Evolutionary conservation across 495 filamentous ascomycete species (phyloP).

Genomic region (Trichoderma orchidacearum): DNA sequence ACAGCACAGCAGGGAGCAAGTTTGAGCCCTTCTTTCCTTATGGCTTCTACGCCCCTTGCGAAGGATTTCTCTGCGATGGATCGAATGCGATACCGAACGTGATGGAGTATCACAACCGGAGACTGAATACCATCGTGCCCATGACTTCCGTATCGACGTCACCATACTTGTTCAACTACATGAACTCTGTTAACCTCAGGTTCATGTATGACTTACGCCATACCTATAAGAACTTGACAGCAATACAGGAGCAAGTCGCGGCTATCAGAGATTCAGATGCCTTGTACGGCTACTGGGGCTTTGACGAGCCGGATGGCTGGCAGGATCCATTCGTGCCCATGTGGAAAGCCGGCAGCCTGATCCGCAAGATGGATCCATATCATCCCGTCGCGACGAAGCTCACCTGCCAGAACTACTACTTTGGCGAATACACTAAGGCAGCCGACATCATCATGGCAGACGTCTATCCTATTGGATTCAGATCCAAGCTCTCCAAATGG

Average conservation of each 20-base stretch:
- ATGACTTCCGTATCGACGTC: conserved; percentile 24
- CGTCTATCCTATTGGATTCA: conserved; percentile 51
- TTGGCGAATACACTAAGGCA: conserved; percentile 41
- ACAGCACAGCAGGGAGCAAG: conserved; percentile 14
- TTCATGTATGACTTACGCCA: conserved; percentile 54
- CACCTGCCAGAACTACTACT: conserved; percentile 62
- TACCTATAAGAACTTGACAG: conserved; percentile 42
- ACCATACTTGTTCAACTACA: conserved; percentile 34
- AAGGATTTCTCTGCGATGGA: conserved; percentile 35
- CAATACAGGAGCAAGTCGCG: conserved; percentile 37
- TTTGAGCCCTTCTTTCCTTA: conserved; percentile 44
- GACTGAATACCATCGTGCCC: conserved; percentile 28
- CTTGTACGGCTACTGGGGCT: conserved; percentile 53
- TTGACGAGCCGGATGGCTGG: conserved; percentile 59
- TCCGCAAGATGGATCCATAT: conserved; percentile 49
- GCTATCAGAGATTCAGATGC: conserved; percentile 34
- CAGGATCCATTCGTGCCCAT: conserved; percentile 40
- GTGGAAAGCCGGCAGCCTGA: conserved; percentile 18
- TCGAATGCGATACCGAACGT: conserved; percentile 25
- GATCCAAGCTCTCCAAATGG: conserved; percentile 36
- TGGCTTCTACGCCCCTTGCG: conserved; percentile 49
- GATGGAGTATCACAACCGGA: conserved; percentile 33
- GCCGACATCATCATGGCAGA: conserved; percentile 57
- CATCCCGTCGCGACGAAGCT: conserved; percentile 53
- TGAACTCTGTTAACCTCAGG: conserved; percentile 42